Evolutionary conservation across 441 rosid species (phyloP).

Genomic region (Jatropha multifida): DNA sequence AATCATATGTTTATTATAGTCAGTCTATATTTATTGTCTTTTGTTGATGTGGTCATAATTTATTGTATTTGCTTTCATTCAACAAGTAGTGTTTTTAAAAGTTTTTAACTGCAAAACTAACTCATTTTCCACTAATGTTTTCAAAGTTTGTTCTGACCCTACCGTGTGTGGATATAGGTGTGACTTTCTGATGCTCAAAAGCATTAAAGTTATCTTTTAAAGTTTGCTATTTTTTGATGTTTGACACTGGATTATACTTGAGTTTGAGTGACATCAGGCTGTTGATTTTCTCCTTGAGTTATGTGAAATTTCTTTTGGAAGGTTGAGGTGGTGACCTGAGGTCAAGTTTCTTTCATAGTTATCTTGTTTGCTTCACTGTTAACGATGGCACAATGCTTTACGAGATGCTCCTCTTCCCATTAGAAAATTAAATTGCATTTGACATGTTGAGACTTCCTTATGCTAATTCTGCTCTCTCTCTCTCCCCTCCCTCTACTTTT

Average conservation of each 20-base stretch:
- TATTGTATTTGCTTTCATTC: not conserved
- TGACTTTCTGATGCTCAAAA: too few species aligned
- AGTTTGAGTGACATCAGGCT: not conserved
- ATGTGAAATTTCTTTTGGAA: not conserved
- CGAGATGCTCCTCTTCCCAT: not conserved
- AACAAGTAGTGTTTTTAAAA: too few species aligned
- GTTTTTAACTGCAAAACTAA: too few species aligned
- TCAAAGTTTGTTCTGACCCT: too few species aligned
- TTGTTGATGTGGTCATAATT: not conserved
- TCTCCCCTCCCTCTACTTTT: not conserved
- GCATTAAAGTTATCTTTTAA: too few species aligned
- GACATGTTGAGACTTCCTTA: not conserved
- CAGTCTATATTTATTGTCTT: not conserved
- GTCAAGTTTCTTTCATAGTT: not conserved
- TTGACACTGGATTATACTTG: not conserved
- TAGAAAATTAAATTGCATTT: not conserved
- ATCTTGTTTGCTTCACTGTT: not conserved
- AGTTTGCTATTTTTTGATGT: too few species aligned
- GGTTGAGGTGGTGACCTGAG: not conserved
- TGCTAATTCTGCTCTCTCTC: slow-evolving; percentile 3
- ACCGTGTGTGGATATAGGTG: too few species aligned
- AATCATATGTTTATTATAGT: not conserved
- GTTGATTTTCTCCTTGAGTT: not conserved
- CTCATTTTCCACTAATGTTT: too few species aligned
- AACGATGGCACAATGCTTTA: not conserved